phyloP scores from a whole-genome alignment of 2,329 filamentous ascomycete genomes.

The Sordariomycetes sp. region DNA sequence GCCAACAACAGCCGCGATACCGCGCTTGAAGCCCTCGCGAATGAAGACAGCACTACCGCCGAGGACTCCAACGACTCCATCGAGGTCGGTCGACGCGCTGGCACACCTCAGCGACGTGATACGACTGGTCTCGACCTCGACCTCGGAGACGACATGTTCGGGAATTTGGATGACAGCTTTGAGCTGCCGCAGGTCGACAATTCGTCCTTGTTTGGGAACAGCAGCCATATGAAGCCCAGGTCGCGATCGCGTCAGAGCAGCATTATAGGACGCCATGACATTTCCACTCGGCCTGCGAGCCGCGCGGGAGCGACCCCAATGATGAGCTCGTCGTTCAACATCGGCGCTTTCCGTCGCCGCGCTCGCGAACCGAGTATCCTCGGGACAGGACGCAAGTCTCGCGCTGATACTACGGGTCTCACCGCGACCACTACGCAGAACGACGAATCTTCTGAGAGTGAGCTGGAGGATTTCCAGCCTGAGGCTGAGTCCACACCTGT shows the following conservation, averaged over 20 bases:
- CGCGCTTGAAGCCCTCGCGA: constrained; percentile 24
- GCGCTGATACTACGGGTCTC: constrained; percentile 4
- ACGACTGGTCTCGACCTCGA: constrained; percentile 40
- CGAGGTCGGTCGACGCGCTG: constrained; percentile 25
- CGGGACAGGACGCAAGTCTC: constrained; percentile 36
- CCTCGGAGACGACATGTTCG: constrained; percentile 37
- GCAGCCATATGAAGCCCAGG: constrained; percentile 24
- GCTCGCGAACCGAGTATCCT: constrained; percentile 54
- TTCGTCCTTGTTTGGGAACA: constrained; percentile 26
- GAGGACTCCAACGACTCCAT: constrained; percentile 9
- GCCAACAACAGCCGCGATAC: constrained; percentile 22
- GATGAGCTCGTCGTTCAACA: constrained; percentile 41
- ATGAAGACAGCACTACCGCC: constrained; percentile 19
- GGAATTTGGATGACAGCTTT: constrained; percentile 32
- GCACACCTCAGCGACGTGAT: constrained; percentile 22
- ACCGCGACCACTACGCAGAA: constrained; percentile 8
- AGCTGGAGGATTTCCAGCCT: constrained; percentile 45
- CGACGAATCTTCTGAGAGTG: constrained; percentile 24
- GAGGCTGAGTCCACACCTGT: constrained; percentile 63
- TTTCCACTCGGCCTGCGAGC: constrained; percentile 44
- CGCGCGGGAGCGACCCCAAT: constrained; percentile 36
- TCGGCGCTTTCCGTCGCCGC: constrained; percentile 48
- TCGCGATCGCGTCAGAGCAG: constrained; percentile 39
- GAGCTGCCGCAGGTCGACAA: constrained; percentile 27
- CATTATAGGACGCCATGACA: constrained; percentile 39